Base-by-base conservation (phyloP, 2,329 filamentous ascomycete species). In the Xylaria digitata region DNA sequence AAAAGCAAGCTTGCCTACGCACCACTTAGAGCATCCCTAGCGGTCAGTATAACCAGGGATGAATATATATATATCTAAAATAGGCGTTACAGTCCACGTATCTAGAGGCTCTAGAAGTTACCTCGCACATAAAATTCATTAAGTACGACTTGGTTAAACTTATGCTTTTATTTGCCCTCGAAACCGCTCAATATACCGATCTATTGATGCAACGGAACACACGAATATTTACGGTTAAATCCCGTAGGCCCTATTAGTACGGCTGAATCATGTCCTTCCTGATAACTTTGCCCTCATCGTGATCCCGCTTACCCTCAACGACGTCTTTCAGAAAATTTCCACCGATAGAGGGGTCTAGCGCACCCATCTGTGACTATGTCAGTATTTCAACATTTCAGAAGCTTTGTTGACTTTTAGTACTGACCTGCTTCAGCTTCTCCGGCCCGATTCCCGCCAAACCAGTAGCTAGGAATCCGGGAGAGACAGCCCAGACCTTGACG, bases 401-500 rank as follows among this genome's bases (percentile, higher is more conserved):
- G 30, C 11, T 21, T 45, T 42, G 13, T 26, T 7, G 11, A 40
- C 52, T 71, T 65, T 66, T 7, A 69, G 69, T 48, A 71, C 74
- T 72, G 26, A 73, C 74, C 65, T 66, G 11, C 63, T 69, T 74
- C 55, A 75, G 42, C 50, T 43, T 69, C 21, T 72, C 69, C 6
- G 17, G 32, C 2, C 66, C 70, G 3, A 67, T 8, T 9, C 69
- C 70, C 3, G 40, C 67, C 0, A 75, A 54, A 1, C 65, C 66
- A 4, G 73, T 75, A 1, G 70, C 72, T 42, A 75, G 52, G 52
- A 73, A 72, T 3, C 73, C 73, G 6, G 73, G 73, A 26, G 72
- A 72, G 46, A 74, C 68, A 15, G 65, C 63, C 30, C 81, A 86
- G 0, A 85, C 81, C 69, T 85, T 86, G 32, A 85, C 80, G 0